Percentiles rank a stretch among this genome's conserved stretches.
Evolutionary conservation across 306 rosid species (phyloP).

Genomic region (Vachellia pachyceras): DNA sequence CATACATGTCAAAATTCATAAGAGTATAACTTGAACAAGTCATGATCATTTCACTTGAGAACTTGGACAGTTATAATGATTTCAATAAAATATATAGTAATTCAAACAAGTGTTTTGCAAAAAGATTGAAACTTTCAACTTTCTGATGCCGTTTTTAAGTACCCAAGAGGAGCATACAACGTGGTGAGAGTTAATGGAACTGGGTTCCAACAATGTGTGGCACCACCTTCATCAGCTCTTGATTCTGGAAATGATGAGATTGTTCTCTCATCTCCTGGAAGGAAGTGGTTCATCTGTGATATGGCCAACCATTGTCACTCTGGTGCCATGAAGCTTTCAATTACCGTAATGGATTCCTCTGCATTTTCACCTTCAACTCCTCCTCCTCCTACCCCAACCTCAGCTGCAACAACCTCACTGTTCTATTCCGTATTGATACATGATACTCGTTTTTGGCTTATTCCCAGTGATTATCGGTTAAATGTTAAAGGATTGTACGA

Average conservation of each 20-base stretch:
- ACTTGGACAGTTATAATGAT: not conserved
- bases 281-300: conserved; percentile 60
- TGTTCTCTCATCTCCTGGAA: conserved; percentile 41
- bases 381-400: too few species aligned
- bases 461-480: not conserved
- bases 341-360: conserved; percentile 34
- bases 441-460: conserved; percentile 10
- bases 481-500: not conserved
- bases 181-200: conserved; percentile 52
- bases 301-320: conserved; percentile 40
- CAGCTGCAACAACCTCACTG: not conserved
- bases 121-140: not conserved
- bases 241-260: conserved; percentile 47
- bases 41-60: too few species aligned
- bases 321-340: conserved; percentile 51
- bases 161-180: conserved; percentile 44
- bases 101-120: not conserved
- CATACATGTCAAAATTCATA: too few species aligned
- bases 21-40: too few species aligned
- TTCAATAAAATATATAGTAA: not conserved
- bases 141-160: conserved; percentile 51
- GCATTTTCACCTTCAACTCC: not conserved
- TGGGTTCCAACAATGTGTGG: conserved; percentile 41
- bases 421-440: conserved; percentile 8
- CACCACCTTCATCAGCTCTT: conserved; percentile 19